These are phyloP conservation scores for Daldinia sp. DNA, from an alignment of 2,329 filamentous ascomycete genomes.

Conservation along the genomic window DNA sequence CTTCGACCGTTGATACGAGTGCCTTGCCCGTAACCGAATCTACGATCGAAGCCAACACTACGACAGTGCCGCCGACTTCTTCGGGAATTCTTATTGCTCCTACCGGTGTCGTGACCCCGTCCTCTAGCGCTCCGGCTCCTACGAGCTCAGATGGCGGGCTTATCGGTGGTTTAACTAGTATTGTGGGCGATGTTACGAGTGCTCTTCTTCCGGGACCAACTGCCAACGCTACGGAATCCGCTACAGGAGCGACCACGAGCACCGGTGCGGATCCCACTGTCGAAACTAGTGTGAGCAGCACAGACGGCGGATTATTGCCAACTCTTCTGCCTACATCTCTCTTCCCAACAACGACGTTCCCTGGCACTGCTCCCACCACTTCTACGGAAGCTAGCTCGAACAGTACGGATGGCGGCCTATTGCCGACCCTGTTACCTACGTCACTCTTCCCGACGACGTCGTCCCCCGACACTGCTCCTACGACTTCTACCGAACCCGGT, in stretches of 20 bases:
- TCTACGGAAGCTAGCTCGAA: constrained; percentile 12
- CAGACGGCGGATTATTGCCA: constrained; percentile 31
- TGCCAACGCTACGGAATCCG: constrained; percentile 37
- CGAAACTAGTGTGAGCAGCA: constrained; percentile 15
- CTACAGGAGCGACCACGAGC: constrained; percentile 10
- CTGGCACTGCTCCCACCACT: constrained; percentile 38
- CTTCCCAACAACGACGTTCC: constrained; percentile 33
- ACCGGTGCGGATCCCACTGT: constrained; percentile 31
- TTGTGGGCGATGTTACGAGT: constrained; percentile 32
- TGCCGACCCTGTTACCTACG: constrained; percentile 32
- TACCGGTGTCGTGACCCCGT: constrained; percentile 46
- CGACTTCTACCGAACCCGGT: constrained; percentile 12
- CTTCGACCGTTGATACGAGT: constrained; percentile 23
- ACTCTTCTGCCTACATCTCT: constrained; percentile 26
- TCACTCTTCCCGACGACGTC: constrained; percentile 24
- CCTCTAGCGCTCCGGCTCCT: constrained; percentile 30
- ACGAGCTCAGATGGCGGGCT: constrained; percentile 43
- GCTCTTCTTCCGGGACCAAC: constrained; percentile 31
- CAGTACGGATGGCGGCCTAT: constrained; percentile 25
- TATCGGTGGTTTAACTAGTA: constrained; percentile 36
- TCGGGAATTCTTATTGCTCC: constrained; percentile 49
- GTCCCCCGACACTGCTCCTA: constrained; percentile 40
- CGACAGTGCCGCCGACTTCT: constrained; percentile 34
- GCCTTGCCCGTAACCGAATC: constrained; percentile 15
- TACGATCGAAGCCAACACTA: constrained; percentile 24